phyloP scores from a whole-genome alignment of 345 rosid genomes.

The Brassica napus region DNA sequence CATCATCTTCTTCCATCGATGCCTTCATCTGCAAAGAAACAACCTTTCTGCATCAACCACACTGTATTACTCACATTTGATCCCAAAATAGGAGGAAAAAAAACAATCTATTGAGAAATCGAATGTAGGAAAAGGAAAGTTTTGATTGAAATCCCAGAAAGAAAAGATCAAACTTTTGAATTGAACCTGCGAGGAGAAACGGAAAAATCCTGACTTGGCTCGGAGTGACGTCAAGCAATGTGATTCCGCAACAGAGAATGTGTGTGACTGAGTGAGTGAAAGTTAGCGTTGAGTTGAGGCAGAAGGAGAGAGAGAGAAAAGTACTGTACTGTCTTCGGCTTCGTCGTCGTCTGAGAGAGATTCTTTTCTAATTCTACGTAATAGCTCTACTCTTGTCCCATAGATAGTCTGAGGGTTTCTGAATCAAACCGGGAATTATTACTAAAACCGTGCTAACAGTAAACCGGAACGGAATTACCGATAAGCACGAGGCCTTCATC shows the following conservation, averaged over 20 bases:
- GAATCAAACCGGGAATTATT: background rate
- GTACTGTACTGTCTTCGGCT: background rate
- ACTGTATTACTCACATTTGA: background rate
- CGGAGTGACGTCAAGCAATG: background rate
- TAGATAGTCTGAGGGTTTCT: background rate
- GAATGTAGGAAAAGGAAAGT: conserved; percentile 5
- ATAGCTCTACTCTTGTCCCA: background rate
- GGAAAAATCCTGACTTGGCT: background rate
- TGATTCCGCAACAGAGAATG: background rate
- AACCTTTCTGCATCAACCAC: conserved; percentile 8
- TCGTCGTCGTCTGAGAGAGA: background rate
- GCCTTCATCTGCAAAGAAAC: conserved; percentile 25
- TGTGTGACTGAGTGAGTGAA: background rate
- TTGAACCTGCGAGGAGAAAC: background rate
- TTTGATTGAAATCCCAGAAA: background rate
- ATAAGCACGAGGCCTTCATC: background rate
- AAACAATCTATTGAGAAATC: background rate
- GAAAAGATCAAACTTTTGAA: background rate
- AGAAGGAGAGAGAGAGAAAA: background rate
- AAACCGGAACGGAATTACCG: background rate
- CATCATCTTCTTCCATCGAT: conserved; percentile 42
- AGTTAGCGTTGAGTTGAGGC: background rate
- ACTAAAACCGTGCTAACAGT: background rate
- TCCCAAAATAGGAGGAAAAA: background rate
- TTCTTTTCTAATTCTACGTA: background rate